A percentile compares a stretch with the other conserved stretches of the same genome.
phyloP scores from a whole-genome alignment of 768 basidiomycete genomes.

The Lentinula sp. region DNA sequence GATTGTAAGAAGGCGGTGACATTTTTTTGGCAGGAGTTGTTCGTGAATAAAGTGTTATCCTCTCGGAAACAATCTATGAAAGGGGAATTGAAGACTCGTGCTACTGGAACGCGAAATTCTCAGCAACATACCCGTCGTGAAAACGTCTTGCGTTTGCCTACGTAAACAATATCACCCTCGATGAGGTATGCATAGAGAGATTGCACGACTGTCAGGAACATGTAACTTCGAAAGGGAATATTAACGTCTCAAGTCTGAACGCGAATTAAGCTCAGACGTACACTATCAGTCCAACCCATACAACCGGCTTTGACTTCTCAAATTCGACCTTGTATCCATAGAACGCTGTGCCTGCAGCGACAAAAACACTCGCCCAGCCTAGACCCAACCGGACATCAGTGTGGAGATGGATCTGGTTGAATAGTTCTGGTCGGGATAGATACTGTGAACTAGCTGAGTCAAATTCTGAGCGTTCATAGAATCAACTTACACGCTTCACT shows the following conservation, averaged over 20 bases:
- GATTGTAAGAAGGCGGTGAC: slow-evolving; percentile 58
- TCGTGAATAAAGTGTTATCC: slow-evolving; percentile 70
- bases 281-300: slow-evolving; percentile 76
- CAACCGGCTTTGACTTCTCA: slow-evolving; percentile 76
- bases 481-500: slow-evolving; percentile 66
- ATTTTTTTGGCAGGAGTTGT: slow-evolving; percentile 50
- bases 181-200: slow-evolving; percentile 82
- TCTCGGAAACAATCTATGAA: slow-evolving; percentile 81
- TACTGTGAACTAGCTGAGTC: slow-evolving; percentile 43
- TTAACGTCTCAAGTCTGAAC: background rate
- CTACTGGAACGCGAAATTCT: background rate
- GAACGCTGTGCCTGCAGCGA: slow-evolving; percentile 74
- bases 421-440: slow-evolving; percentile 72
- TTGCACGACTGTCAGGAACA: slow-evolving; percentile 64
- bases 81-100: background rate
- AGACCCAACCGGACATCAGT: slow-evolving; percentile 84
- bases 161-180: slow-evolving; percentile 79
- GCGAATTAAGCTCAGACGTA: slow-evolving; percentile 31
- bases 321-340: slow-evolving; percentile 90
- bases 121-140: slow-evolving; percentile 64
- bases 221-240: slow-evolving; percentile 46
- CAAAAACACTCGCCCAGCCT: slow-evolving; percentile 81
- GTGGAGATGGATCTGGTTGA: slow-evolving; percentile 82
- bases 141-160: slow-evolving; percentile 86
- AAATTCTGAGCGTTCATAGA: background rate